A percentile compares a stretch with the other conserved stretches of the same genome.
Conservation (phyloP, 2,329 filamentous ascomycete genomes). For the Monosporascus sp. region DNA sequence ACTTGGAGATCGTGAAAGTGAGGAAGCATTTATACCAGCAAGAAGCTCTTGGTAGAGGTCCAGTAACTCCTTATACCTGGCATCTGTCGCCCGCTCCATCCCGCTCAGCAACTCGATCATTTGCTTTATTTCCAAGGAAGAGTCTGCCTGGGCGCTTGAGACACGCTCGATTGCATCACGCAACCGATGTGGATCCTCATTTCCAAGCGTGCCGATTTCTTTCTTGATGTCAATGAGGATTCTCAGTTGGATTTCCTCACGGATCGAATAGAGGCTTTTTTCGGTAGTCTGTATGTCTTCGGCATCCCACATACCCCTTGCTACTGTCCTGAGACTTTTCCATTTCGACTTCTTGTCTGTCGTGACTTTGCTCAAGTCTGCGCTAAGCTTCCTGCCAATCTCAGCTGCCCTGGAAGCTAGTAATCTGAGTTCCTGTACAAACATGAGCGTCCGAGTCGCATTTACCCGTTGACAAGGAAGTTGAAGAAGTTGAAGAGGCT, state of each 20-base stretch:
- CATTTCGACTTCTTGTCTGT: constrained; percentile 11
- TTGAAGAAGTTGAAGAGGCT: background rate
- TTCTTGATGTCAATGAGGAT: constrained; percentile 10
- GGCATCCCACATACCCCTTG: constrained; percentile 12
- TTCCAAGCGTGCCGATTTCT: constrained; percentile 3
- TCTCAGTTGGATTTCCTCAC: constrained; percentile 13
- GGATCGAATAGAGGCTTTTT: constrained; percentile 10
- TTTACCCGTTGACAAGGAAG: background rate
- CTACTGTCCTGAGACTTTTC: constrained; percentile 10
- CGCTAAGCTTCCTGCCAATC: constrained; percentile 14
- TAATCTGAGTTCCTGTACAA: constrained; percentile 7
- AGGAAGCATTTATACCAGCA: constrained; percentile 1
- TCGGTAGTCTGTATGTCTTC: constrained; percentile 14
- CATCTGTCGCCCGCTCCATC: constrained; percentile 2
- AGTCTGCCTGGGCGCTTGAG: constrained; percentile 3
- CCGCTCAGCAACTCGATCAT: constrained; percentile 10
- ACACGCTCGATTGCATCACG: constrained; percentile 8
- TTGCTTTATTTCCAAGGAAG: constrained; percentile 6
- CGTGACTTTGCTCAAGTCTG: constrained; percentile 5
- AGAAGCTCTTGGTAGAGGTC: constrained; percentile 3
- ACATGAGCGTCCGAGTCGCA: background rate
- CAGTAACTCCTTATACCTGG: constrained; percentile 5
- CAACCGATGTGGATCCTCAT: constrained; percentile 5
- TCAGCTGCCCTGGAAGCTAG: constrained; percentile 10
- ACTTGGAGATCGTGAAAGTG: background rate